Evolutionary conservation across 2,329 filamentous ascomycete species (phyloP).

Genomic region (Colletotrichum cordylinicola): DNA sequence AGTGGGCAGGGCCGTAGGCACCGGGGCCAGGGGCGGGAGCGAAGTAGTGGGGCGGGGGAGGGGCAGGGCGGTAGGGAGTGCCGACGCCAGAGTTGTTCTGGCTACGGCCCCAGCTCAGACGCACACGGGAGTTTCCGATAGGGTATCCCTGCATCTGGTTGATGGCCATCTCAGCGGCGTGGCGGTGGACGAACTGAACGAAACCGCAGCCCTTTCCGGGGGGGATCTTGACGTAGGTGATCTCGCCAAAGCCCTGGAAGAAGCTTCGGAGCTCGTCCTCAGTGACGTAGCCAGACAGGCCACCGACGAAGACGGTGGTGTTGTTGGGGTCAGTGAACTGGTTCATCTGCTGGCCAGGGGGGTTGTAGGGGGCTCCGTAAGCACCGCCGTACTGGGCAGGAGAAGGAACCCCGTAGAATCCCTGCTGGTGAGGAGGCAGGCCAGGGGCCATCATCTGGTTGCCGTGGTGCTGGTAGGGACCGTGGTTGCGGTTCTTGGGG

Average conservation of each 20-base stretch:
- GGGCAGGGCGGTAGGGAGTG: conserved; percentile 94
- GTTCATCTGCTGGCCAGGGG: conserved; percentile 72
- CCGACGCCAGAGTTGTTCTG: conserved; percentile 99
- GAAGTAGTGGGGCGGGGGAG: conserved; percentile 65
- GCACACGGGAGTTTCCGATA: conserved; percentile 97
- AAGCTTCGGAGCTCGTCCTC: conserved; percentile 99
- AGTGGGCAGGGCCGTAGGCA: conserved; percentile 52
- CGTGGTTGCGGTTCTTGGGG: conserved; percentile 76
- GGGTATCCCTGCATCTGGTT: conserved; percentile 99
- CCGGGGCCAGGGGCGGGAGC: conserved; percentile 39
- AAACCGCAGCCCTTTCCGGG: conserved; percentile 99
- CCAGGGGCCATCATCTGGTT: conserved; percentile 49
- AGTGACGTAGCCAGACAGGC: conserved; percentile 95
- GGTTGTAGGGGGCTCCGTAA: conserved; percentile 22
- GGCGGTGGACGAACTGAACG: conserved; percentile 98
- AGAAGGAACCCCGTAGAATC: conserved; percentile 26
- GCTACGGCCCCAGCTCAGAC: conserved; percentile 95
- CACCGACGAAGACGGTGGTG: conserved; percentile 97
- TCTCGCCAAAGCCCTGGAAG: conserved; percentile 99
- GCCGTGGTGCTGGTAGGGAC: conserved; percentile 45
- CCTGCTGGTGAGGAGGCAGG: conserved; percentile 51
- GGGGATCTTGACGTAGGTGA: conserved; percentile 99
- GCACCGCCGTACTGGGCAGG: conserved; percentile 18
- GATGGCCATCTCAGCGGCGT: conserved; percentile 99
- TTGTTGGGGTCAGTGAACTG: conserved; percentile 99